A percentile compares a stretch with the other conserved stretches of the same genome.
These are phyloP conservation scores for Diddensiella santjacobensis DNA, from an alignment of 805 yeast species.

Conservation along the genomic window DNA sequence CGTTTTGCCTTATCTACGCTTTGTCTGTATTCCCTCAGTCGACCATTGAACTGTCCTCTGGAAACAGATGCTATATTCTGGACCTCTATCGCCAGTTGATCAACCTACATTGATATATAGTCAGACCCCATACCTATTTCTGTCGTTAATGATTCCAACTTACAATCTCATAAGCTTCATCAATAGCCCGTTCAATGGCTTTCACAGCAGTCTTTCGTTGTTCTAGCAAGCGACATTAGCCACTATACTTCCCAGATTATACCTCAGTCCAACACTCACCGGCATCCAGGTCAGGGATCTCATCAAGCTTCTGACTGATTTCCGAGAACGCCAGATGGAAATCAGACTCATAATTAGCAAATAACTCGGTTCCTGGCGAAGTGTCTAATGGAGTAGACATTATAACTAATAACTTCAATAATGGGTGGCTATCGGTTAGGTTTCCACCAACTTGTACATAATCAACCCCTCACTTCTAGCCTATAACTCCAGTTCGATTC, in stretches of 20 bases:
- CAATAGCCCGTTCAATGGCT: conserved; percentile 64
- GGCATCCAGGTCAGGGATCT: conserved; percentile 47
- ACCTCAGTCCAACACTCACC: conserved; percentile 27
- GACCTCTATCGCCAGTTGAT: conserved; percentile 84
- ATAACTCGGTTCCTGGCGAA: conserved; percentile 40
- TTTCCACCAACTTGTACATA: too few species aligned
- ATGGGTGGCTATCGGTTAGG: too few species aligned
- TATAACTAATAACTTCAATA: too few species aligned
- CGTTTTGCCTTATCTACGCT: conserved; percentile 56
- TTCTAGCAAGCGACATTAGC: conserved; percentile 30
- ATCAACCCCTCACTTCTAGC: too few species aligned
- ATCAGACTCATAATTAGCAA: conserved; percentile 65
- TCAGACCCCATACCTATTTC: neutral
- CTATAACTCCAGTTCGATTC: too few species aligned
- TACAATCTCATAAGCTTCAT: conserved; percentile 70
- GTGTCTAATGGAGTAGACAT: conserved; percentile 11
- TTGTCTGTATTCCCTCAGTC: conserved; percentile 64
- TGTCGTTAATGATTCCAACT: conserved; percentile 20
- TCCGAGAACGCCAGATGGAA: conserved; percentile 67
- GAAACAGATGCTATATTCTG: conserved; percentile 74
- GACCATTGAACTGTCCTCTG: conserved; percentile 68
- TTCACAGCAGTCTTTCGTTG: conserved; percentile 53
- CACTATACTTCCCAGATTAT: neutral
- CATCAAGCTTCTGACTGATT: conserved; percentile 60
- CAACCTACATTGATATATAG: conserved; percentile 40